These are phyloP conservation scores for Fomitopsis palustris DNA, from an alignment of 1,284 basidiomycete genomes.

Conservation along the genomic window DNA sequence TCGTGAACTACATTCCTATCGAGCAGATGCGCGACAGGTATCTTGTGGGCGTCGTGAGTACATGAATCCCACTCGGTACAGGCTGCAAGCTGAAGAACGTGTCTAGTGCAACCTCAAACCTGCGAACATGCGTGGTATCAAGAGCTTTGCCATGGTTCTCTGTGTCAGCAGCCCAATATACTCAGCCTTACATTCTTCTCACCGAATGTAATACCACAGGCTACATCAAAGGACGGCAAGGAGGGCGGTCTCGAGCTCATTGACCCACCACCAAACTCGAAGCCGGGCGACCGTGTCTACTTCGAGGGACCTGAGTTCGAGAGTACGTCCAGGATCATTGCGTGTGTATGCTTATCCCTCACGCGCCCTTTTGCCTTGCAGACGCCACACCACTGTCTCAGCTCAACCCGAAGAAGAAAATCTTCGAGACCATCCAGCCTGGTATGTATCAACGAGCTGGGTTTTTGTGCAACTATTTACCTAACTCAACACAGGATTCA, in stretches of 20 bases:
- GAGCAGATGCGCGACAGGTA: slow-evolving; percentile 87
- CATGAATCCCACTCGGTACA: background rate
- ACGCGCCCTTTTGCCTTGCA: slow-evolving; percentile 26
- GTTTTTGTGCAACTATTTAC: background rate
- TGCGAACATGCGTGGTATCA: slow-evolving; percentile 92
- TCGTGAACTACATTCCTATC: slow-evolving; percentile 93
- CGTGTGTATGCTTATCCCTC: background rate
- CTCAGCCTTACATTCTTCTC: background rate
- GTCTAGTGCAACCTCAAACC: slow-evolving; percentile 90
- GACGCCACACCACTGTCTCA: slow-evolving; percentile 73
- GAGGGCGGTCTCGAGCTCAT: slow-evolving; percentile 91
- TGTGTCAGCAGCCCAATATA: slow-evolving; percentile 55
- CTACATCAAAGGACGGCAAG: slow-evolving; percentile 85
- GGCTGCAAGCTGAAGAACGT: background rate
- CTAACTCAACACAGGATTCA: slow-evolving; percentile 57
- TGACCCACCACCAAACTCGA: slow-evolving; percentile 79
- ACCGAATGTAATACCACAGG: slow-evolving; percentile 42
- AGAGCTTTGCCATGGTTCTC: slow-evolving; percentile 96
- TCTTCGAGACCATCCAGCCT: slow-evolving; percentile 93
- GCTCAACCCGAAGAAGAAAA: slow-evolving; percentile 96
- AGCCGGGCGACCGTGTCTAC: slow-evolving; percentile 89
- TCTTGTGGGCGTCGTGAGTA: slow-evolving; percentile 80
- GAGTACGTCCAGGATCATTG: slow-evolving; percentile 40
- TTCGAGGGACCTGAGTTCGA: slow-evolving; percentile 88
- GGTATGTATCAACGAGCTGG: slow-evolving; percentile 36